A percentile compares a stretch with the other conserved stretches of the same genome.
These are phyloP conservation scores for Gonapodya prolifera DNA, from an alignment of 192 early-diverging fungal genomes.

Conservation along the genomic window DNA sequence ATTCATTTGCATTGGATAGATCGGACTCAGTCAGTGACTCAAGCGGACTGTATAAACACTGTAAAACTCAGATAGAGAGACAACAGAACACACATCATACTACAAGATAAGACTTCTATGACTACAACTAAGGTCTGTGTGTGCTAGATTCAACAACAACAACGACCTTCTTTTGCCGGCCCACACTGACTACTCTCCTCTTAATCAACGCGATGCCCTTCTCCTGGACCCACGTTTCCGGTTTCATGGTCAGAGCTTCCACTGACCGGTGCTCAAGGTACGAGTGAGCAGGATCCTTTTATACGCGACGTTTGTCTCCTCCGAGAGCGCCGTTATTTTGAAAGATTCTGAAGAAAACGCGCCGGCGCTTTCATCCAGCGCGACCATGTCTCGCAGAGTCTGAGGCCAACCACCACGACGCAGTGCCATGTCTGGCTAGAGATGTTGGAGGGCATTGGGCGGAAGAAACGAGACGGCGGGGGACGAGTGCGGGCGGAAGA, in stretches of 20 bases:
- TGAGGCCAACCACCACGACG: slow-evolving; percentile 45
- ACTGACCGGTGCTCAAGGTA: slow-evolving; percentile 41
- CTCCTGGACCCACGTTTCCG: slow-evolving; percentile 34
- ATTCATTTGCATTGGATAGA: too few species aligned
- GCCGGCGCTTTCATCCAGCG: slow-evolving; percentile 22
- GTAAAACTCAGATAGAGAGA: too few species aligned
- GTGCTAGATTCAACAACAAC: too few species aligned
- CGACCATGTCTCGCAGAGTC: slow-evolving; percentile 45
- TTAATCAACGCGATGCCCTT: slow-evolving; percentile 24
- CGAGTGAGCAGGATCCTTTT: slow-evolving; percentile 53
- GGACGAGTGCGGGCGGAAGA: too few species aligned
- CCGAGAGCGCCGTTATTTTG: slow-evolving; percentile 34
- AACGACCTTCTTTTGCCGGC: not conserved
- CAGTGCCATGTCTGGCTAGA: not conserved
- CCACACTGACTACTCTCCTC: not conserved
- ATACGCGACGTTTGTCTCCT: slow-evolving; percentile 45
- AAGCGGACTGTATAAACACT: too few species aligned
- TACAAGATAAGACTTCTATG: too few species aligned
- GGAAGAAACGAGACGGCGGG: not conserved
- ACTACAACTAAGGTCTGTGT: too few species aligned
- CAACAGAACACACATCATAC: too few species aligned
- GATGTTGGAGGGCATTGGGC: not conserved
- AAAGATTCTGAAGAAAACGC: slow-evolving; percentile 19
- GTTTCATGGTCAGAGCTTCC: slow-evolving; percentile 27
- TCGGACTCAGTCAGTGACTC: too few species aligned